Conservation (phyloP, 306 rosid genomes). For the Prunus armeniaca region DNA sequence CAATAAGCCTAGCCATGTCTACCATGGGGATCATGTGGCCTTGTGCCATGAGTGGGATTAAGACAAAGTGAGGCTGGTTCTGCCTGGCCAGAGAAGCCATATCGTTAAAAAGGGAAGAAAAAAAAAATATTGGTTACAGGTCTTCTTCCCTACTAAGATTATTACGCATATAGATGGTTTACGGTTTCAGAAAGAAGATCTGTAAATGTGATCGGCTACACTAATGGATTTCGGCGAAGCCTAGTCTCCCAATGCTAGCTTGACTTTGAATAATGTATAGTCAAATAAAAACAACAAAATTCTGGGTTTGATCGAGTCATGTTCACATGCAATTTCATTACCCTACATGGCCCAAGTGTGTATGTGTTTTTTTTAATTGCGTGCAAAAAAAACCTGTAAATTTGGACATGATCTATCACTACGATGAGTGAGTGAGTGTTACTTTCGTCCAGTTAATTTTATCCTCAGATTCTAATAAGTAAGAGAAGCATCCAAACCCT, state of each 20-base stretch:
- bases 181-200: background rate
- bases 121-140: background rate
- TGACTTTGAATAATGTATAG: background rate
- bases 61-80: conserved; percentile 58
- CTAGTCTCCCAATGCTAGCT: background rate
- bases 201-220: background rate
- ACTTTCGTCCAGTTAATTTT: too few species aligned
- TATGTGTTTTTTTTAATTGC: background rate
- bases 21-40: conserved; percentile 95
- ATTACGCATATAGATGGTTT: background rate
- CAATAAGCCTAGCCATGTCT: conserved; percentile 71
- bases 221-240: background rate
- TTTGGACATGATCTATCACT: too few species aligned
- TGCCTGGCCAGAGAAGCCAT: conserved; percentile 26
- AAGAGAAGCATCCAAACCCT: too few species aligned
- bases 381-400: too few species aligned
- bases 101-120: too few species aligned
- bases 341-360: background rate
- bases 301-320: too few species aligned
- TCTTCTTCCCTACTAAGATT: background rate
- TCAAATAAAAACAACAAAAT: background rate
- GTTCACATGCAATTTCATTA: background rate
- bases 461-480: too few species aligned
- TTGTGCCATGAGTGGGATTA: conserved; percentile 78
- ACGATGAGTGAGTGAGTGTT: too few species aligned